Percentiles rank a stretch among this genome's conserved stretches.
Evolutionary conservation across 1,284 basidiomycete genomes (phyloP).

Genomic region (Hypsizygus ulmarius): DNA sequence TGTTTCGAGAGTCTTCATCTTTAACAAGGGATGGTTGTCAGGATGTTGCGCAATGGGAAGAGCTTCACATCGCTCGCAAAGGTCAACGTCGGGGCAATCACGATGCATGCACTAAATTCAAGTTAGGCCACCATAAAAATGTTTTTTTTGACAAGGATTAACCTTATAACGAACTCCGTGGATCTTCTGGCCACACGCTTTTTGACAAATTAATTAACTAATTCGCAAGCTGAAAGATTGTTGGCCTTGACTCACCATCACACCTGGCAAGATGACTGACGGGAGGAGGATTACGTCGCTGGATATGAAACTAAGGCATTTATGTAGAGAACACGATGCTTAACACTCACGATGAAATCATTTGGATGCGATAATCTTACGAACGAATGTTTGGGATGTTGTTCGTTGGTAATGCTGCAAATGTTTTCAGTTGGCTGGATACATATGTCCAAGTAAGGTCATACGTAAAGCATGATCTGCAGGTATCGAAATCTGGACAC

Average conservation of each 20-base stretch:
- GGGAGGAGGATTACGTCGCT: conserved; percentile 24
- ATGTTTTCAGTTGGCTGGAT: conserved; percentile 5
- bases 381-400: conserved; percentile 80
- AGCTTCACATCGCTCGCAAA: conserved; percentile 81
- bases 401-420: conserved; percentile 58
- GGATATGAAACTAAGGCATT: not conserved
- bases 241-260: conserved; percentile 35
- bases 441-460: conserved; percentile 11
- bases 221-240: not conserved
- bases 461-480: conserved; percentile 66
- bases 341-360: conserved; percentile 53
- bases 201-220: not conserved
- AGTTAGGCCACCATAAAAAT: conserved; percentile 11
- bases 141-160: conserved; percentile 8
- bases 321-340: not conserved
- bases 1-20: conserved; percentile 59
- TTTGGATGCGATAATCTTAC: conserved; percentile 58
- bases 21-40: conserved; percentile 72
- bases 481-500: conserved; percentile 80
- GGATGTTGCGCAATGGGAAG: conserved; percentile 79
- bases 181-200: conserved; percentile 57
- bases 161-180: conserved; percentile 72
- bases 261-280: conserved; percentile 50
- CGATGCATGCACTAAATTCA: conserved; percentile 73
- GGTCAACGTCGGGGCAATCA: conserved; percentile 78